Conservation (phyloP, 2,329 filamentous ascomycete genomes). For the Camillea tinctor region DNA sequence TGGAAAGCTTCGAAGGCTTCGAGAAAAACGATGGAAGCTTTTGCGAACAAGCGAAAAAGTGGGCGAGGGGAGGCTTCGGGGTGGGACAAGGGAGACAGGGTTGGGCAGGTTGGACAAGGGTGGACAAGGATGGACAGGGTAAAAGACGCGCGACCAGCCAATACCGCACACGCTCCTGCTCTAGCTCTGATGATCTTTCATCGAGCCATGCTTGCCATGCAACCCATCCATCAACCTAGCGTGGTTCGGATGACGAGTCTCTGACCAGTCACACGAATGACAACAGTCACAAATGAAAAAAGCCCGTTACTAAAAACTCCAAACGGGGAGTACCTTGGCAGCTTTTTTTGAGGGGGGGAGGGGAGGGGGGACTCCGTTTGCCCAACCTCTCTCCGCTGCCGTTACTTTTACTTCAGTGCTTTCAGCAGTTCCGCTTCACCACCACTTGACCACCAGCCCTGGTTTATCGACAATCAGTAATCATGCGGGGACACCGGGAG, state of each 20-base stretch:
- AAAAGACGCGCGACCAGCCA: background rate
- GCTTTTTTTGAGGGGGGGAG: too few species aligned
- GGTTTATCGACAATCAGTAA: background rate
- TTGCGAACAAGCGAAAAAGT: slow-evolving; percentile 22
- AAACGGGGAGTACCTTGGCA: too few species aligned
- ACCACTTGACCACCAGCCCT: background rate
- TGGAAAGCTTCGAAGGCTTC: slow-evolving; percentile 28
- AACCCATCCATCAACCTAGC: background rate
- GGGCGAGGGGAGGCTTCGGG: slow-evolving; percentile 8
- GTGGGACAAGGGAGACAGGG: background rate
- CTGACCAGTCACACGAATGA: background rate
- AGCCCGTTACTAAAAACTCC: background rate
- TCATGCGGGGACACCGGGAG: background rate
- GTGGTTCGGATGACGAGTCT: background rate
- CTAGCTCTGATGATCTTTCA: background rate
- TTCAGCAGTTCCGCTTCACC: background rate
- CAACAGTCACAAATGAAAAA: background rate
- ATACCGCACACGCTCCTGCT: background rate
- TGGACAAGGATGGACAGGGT: background rate
- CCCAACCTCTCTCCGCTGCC: background rate
- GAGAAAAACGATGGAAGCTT: slow-evolving; percentile 34
- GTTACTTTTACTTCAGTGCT: too few species aligned
- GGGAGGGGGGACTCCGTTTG: too few species aligned
- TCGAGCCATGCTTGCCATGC: background rate
- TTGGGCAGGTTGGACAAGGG: background rate